Evolutionary conservation across 805 yeast genomes (phyloP).

Genomic region (Wickerhamiella qilinensis): DNA sequence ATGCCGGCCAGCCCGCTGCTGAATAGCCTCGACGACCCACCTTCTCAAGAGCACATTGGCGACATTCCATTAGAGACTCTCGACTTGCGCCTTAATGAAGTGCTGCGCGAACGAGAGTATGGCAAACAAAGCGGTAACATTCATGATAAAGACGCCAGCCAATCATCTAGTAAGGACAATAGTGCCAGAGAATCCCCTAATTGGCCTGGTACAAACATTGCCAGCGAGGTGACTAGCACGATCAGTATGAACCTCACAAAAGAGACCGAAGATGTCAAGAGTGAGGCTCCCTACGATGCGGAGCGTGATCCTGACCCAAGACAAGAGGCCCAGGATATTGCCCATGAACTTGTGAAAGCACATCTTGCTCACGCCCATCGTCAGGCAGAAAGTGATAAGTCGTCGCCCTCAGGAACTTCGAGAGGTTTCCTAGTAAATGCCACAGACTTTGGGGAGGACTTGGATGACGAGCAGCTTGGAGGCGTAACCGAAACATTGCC

Average conservation of each 20-base stretch:
- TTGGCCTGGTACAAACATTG: neutral
- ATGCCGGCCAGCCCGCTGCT: constrained; percentile 1
- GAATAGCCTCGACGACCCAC: neutral
- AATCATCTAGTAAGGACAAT: neutral
- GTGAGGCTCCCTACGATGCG: neutral
- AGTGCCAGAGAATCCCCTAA: neutral
- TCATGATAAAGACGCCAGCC: neutral
- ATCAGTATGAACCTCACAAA: neutral
- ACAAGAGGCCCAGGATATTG: constrained; percentile 14
- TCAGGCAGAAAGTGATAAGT: constrained; percentile 2
- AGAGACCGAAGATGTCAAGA: neutral
- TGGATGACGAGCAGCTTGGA: neutral
- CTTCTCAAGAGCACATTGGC: constrained; percentile 3
- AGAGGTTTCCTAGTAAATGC: constrained; percentile 5
- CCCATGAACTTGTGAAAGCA: constrained; percentile 12
- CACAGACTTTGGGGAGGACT: constrained; percentile 6
- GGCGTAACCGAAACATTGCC: neutral
- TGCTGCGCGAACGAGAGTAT: neutral
- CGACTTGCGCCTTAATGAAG: constrained; percentile 7
- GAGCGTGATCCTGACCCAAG: neutral
- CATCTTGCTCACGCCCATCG: constrained; percentile 8
- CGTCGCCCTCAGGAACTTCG: neutral
- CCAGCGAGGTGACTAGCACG: neutral
- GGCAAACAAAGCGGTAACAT: neutral
- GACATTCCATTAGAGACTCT: constrained; percentile 15